Evolutionary conservation across 306 rosid genomes (phyloP), one percentile per base, ranked within the genome.

Genomic region (Rosa multiflora): DNA sequence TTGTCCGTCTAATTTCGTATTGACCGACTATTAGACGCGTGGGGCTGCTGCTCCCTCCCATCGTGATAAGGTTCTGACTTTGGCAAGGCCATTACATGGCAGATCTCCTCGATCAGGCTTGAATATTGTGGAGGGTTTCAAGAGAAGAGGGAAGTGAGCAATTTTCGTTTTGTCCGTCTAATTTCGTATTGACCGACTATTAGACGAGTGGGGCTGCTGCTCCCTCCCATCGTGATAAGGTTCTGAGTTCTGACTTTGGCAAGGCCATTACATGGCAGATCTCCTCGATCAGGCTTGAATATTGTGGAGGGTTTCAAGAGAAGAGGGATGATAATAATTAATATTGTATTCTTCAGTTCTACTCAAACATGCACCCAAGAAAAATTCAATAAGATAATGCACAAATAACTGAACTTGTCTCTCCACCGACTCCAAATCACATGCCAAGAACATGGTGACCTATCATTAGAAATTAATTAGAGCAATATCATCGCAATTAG

Each of bases 371-470:
- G 15, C 20, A 39, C 12, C 51, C 18, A 14, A 56, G 12, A 43
- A 20, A 51, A 5, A 74, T 13, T 11, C 52, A 26, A 62, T 76
- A 46, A 46, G 6, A 43, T 44, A 46, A 70, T n/a, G 52, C 8
- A 0, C 5, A 46, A 75, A 59, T 44, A 15, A 75, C 23, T 75
- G 58, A 18, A 44, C 7, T 14, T 26, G 37, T 61, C n/a, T 20
- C 56, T 32, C 72, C 35, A 76, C 61, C 48, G 40, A 61, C 59
- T 75, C 35, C 12, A 44, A 76, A 49, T 61, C 61, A 29, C 71
- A 62, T 29, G 79, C 61, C 46, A 46, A 46, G 79, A 67, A 61
- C 79, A 76, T 76, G 79, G 48, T 3, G 14, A 62, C 61, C 44
- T 76, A 63, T 23, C 18, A 5, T 5, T 20, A 17, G 12, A 23